These are phyloP conservation scores for Alternaria rosae DNA, from an alignment of 2,329 filamentous ascomycete genomes.

Conservation along the genomic window DNA sequence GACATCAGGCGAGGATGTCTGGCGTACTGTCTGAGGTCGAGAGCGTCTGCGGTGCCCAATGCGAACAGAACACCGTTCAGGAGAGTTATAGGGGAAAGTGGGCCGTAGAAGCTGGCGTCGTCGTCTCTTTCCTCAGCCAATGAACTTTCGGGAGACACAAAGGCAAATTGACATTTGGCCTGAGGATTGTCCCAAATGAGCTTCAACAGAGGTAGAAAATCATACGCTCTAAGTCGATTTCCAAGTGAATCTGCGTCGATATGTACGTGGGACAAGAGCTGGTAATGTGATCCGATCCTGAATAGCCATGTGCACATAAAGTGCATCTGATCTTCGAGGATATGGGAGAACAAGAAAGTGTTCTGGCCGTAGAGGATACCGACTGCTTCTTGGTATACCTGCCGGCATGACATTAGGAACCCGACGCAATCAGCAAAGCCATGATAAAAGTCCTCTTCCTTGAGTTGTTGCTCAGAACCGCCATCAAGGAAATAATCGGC, in stretches of 20 bases:
- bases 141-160: background rate
- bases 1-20: background rate
- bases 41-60: background rate
- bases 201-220: background rate
- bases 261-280: background rate
- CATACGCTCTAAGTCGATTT: background rate
- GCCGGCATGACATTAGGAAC: background rate
- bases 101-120: background rate
- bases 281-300: background rate
- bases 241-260: background rate
- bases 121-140: accelerated
- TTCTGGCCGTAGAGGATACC: background rate
- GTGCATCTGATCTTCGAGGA: background rate
- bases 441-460: background rate
- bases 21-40: background rate
- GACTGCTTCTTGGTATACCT: background rate
- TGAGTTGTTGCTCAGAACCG: background rate
- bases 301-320: background rate
- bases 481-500: too few species aligned
- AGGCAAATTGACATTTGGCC: background rate
- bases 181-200: background rate
- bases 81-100: background rate
- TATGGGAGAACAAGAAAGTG: background rate
- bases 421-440: background rate
- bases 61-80: background rate